Evolutionary conservation across 805 yeast species (phyloP).

Genomic region (Grigorovia yakushimaensis): DNA sequence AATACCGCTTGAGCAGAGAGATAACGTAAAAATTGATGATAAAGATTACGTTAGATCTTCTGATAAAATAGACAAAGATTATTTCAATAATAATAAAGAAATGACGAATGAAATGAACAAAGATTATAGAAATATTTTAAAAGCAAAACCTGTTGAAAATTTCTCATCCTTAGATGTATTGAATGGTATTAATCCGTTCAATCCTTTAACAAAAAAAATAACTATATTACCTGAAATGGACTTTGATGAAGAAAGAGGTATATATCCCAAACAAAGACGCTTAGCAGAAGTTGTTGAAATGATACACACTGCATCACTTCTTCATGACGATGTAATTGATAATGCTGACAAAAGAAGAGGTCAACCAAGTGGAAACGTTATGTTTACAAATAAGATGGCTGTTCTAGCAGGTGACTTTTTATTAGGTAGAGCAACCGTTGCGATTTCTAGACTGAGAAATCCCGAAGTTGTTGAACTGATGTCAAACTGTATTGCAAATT

Average conservation of each 20-base stretch:
- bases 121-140: neutral
- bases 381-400: constrained; percentile 95
- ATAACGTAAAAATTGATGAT: constrained; percentile 50
- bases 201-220: constrained; percentile 78
- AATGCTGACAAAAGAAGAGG: constrained; percentile 81
- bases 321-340: constrained; percentile 97
- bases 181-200: constrained; percentile 88
- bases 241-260: constrained; percentile 52
- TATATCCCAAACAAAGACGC: constrained; percentile 88
- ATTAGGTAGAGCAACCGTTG: constrained; percentile 92
- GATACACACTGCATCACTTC: constrained; percentile 93
- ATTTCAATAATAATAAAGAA: neutral
- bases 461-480: constrained; percentile 96
- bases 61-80: neutral
- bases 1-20: constrained; percentile 62
- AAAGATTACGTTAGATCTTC: constrained; percentile 42
- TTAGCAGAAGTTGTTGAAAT: constrained; percentile 95
- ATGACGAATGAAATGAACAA: neutral
- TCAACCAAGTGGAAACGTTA: constrained; percentile 82
- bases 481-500: constrained; percentile 91
- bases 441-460: constrained; percentile 83
- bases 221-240: constrained; percentile 46
- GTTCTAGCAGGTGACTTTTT: constrained; percentile 94
- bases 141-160: constrained; percentile 25
- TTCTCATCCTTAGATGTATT: constrained; percentile 75